Conservation (phyloP, 2,329 filamentous ascomycete genomes). For the Alternaria ethzedia region DNA sequence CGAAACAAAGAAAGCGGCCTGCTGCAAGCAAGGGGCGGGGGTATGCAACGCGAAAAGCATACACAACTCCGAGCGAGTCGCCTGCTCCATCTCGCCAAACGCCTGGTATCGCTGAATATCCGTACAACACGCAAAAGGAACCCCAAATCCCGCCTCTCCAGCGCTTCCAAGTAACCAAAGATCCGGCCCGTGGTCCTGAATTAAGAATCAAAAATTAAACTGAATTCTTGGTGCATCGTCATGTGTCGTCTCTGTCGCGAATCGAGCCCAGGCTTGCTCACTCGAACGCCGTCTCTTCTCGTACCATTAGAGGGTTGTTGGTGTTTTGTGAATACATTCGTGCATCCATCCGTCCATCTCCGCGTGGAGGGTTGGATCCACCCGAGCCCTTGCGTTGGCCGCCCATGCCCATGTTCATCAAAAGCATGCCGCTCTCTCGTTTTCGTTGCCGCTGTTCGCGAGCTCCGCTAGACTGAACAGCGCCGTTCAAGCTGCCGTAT, state of each 20-base stretch:
- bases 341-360: slow-evolving; percentile 29
- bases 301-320: slow-evolving; percentile 31
- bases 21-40: slow-evolving; percentile 22
- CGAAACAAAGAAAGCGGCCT: slow-evolving; percentile 12
- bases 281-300: slow-evolving; percentile 43
- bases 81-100: not conserved
- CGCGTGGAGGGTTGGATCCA: slow-evolving; percentile 29
- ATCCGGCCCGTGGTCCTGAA: slow-evolving; percentile 36
- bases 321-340: slow-evolving; percentile 6
- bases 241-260: not conserved
- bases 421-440: slow-evolving; percentile 49
- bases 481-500: slow-evolving; percentile 45
- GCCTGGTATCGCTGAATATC: slow-evolving; percentile 1
- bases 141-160: not conserved
- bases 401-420: slow-evolving; percentile 47
- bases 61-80: not conserved
- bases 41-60: slow-evolving; percentile 21
- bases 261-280: slow-evolving; percentile 12
- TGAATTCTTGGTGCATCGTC: slow-evolving; percentile 17
- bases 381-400: slow-evolving; percentile 46
- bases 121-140: slow-evolving; percentile 10
- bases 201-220: slow-evolving; percentile 43
- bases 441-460: slow-evolving; percentile 42
- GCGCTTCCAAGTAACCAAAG: slow-evolving; percentile 15
- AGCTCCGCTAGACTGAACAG: slow-evolving; percentile 31